These are phyloP conservation scores for Brettanomyces custersianus DNA, from an alignment of 805 yeast genomes.

Conservation along the genomic window DNA sequence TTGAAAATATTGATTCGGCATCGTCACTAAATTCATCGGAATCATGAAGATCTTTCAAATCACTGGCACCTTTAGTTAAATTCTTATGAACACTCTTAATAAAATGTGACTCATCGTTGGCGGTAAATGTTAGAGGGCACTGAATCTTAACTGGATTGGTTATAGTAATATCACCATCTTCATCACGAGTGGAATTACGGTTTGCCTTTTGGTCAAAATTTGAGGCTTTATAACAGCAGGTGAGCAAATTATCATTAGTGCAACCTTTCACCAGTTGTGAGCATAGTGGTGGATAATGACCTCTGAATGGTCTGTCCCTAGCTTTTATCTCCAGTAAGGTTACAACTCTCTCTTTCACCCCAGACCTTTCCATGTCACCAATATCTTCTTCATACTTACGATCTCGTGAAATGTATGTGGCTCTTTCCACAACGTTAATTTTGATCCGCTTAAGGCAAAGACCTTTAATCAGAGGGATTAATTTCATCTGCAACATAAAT, in stretches of 20 bases:
- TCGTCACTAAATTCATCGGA: slow-evolving; percentile 8
- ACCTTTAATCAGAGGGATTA: slow-evolving; percentile 57
- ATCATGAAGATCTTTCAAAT: slow-evolving; percentile 16
- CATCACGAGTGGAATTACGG: background rate
- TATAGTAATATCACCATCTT: slow-evolving; percentile 22
- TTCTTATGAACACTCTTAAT: slow-evolving; percentile 19
- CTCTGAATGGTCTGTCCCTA: slow-evolving; percentile 29
- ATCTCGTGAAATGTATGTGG: slow-evolving; percentile 53
- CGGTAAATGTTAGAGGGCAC: slow-evolving; percentile 25
- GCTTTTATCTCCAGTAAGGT: slow-evolving; percentile 60
- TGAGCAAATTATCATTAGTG: slow-evolving; percentile 51
- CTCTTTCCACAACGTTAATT: slow-evolving; percentile 57
- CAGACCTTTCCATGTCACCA: slow-evolving; percentile 26
- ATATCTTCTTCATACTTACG: slow-evolving; percentile 45
- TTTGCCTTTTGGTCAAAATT: slow-evolving; percentile 3
- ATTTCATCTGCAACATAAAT: slow-evolving; percentile 48
- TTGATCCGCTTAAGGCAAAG: slow-evolving; percentile 54
- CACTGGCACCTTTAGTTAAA: slow-evolving; percentile 16
- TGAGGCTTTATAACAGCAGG: slow-evolving; percentile 39
- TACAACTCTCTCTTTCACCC: slow-evolving; percentile 42
- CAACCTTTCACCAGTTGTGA: slow-evolving; percentile 53
- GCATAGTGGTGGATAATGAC: slow-evolving; percentile 29
- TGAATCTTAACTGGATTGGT: slow-evolving; percentile 29
- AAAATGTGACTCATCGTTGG: slow-evolving; percentile 23
- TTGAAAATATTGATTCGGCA: slow-evolving; percentile 14